Evolutionary conservation across 2,329 filamentous ascomycete genomes (phyloP), one percentile per base, ranked within the genome.

Genomic region (Apiospora koreana): DNA sequence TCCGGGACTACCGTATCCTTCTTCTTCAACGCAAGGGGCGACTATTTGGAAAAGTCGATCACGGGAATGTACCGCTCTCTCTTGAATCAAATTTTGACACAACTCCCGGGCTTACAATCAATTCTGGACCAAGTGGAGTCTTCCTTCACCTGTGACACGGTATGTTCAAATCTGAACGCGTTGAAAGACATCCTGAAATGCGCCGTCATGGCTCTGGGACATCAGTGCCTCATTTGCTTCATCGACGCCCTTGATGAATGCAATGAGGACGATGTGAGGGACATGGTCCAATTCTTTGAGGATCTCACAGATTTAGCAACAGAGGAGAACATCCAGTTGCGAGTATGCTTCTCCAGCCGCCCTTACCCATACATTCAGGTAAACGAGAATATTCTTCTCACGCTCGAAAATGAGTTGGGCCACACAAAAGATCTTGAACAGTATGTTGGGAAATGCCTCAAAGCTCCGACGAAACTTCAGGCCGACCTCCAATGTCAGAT

Each of bases 41-140:
- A 78, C 4, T 41, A 76, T 5, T 74, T 86, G 12, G 85, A 89
- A 62, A 86, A 79, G 69, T 82, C 85, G 0, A 78, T 80, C 0
- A 38, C 77, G 0, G 87, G 88, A 0, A 82, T 89, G 76, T 88
- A 87, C 71, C 80, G 86, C 3, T 86, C 85, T 0, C 68, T 89
- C 0, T 69, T 89, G 0, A 72, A 78, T 1, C 85, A 89, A 50
- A 75, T 89, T 0, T 75, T 89, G 0, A 28, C 78, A 0, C 72
- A 76, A 0, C 69, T 77, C 0, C 76, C 80, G 0, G 76, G 81
- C 0, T 75, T 86, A 0, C 79, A 81, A 68, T 21, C 70, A 0
- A 72, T 81, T 0, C 71, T 85, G 0, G 77, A 82, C n/a, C 43
- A 73, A 4, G 67, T 69, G 12, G 41, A 67, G 6, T 1, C 25